These are phyloP conservation scores for Coemansia sp. DNA, from an alignment of 192 early-diverging fungal genomes.

Conservation along the genomic window DNA sequence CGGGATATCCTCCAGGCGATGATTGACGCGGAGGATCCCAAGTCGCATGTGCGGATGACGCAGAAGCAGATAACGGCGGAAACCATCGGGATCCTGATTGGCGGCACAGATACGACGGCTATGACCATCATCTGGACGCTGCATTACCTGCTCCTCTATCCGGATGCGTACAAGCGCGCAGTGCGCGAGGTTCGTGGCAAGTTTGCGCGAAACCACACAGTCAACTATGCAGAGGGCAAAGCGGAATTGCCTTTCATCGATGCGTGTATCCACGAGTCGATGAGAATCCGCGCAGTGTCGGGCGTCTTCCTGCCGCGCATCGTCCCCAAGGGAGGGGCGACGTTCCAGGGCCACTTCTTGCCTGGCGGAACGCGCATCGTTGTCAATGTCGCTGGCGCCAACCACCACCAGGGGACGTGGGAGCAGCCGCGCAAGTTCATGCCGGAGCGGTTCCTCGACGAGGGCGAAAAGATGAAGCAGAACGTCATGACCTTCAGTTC, in stretches of 20 bases:
- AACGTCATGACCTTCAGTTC: no score
- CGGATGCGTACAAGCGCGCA: slow-evolving; percentile 12
- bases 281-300: no score
- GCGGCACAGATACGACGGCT: slow-evolving; percentile 45
- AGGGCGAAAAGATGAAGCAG: no score
- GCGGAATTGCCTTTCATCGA: slow-evolving; percentile 35
- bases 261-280: background rate
- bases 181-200: slow-evolving; percentile 28
- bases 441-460: no score
- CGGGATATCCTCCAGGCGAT: slow-evolving; percentile 46
- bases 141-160: slow-evolving; percentile 37
- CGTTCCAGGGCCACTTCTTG: no score
- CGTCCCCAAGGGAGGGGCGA: no score
- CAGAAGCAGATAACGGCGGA: slow-evolving; percentile 31
- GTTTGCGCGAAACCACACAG: slow-evolving; percentile 29
- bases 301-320: no score
- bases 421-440: no score
- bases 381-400: no score
- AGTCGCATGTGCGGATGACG: slow-evolving; percentile 40
- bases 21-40: slow-evolving; percentile 42
- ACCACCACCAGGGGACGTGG: no score
- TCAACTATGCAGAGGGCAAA: slow-evolving; percentile 37
- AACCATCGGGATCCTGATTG: slow-evolving; percentile 26
- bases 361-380: no score
- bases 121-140: slow-evolving; percentile 40